Conservation (phyloP, 179 eudicot species). For the Carnegiea gigantea region DNA sequence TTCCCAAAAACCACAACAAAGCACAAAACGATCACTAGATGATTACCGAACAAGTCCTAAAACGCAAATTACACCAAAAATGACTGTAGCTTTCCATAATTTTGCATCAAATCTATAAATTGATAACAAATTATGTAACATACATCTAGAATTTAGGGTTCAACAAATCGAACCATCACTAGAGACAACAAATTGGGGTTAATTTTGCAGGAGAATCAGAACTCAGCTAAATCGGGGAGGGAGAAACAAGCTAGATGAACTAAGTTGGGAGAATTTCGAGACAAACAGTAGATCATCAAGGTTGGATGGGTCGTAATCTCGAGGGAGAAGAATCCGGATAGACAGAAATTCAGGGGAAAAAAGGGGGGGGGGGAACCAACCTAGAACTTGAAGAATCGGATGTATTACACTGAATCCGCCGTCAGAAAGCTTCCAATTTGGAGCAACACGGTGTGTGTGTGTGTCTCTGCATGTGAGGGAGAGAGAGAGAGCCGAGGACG, state of each 20-base stretch:
- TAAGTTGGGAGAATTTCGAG: neutral
- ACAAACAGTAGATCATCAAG: neutral
- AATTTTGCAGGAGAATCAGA: neutral
- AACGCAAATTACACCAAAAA: neutral
- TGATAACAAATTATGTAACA: neutral
- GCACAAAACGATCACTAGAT: neutral
- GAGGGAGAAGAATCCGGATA: neutral
- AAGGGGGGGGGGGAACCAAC: neutral
- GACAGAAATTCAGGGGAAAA: neutral
- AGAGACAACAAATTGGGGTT: neutral
- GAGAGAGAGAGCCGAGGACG: constrained; percentile 11
- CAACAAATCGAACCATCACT: neutral
- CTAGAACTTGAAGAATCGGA: neutral
- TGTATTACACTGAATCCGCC: constrained; percentile 6
- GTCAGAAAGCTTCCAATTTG: neutral
- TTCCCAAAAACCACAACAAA: neutral
- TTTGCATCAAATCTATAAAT: neutral
- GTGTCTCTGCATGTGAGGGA: neutral
- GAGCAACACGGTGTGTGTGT: neutral
- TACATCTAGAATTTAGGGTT: neutral
- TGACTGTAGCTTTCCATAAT: neutral
- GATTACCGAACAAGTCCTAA: neutral
- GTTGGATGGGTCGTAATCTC: constrained; percentile 20
- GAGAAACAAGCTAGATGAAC: neutral
- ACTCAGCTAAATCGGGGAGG: neutral